Conservation (phyloP, 2,329 filamentous ascomycete genomes). For the Neodidymelliopsis sp. region DNA sequence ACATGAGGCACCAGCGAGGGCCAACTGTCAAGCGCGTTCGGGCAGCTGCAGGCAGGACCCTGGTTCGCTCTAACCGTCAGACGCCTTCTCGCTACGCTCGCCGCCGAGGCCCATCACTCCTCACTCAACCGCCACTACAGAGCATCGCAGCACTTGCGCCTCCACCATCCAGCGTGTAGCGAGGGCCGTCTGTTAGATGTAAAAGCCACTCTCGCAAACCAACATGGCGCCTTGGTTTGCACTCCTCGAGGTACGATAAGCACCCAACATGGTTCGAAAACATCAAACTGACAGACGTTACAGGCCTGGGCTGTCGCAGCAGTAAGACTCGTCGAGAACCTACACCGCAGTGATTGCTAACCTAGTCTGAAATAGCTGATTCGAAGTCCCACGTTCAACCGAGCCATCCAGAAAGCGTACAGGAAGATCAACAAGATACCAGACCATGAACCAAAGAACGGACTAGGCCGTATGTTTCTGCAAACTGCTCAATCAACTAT, state of each 20-base stretch:
- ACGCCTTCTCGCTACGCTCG: conserved; percentile 6
- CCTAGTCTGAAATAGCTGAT: conserved; percentile 53
- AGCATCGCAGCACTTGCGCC: conserved; percentile 1
- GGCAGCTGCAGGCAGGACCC: conserved; percentile 1
- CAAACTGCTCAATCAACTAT: background rate
- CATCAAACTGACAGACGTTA: conserved; percentile 28
- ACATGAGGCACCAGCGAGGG: background rate
- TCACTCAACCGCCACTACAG: conserved; percentile 7
- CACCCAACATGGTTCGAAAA: background rate
- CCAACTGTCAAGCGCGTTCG: background rate
- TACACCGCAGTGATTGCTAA: conserved; percentile 7
- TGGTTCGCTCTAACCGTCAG: background rate
- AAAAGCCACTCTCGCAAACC: background rate
- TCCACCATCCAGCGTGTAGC: background rate
- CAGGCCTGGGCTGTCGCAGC: conserved; percentile 50
- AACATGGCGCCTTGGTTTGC: conserved; percentile 42
- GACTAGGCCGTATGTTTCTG: conserved; percentile 58
- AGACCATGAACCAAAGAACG: conserved; percentile 48
- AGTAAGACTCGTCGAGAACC: conserved; percentile 22
- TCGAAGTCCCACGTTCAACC: conserved; percentile 63
- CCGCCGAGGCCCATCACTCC: conserved; percentile 16
- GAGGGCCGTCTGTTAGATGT: background rate
- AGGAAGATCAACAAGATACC: conserved; percentile 55
- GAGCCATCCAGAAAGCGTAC: conserved; percentile 60
- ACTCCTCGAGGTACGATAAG: conserved; percentile 42